Percentiles rank a stretch among this genome's conserved stretches.
Evolutionary conservation across 2,329 filamentous ascomycete species (phyloP).

Genomic region (Pseudocercospora fijiensis): DNA sequence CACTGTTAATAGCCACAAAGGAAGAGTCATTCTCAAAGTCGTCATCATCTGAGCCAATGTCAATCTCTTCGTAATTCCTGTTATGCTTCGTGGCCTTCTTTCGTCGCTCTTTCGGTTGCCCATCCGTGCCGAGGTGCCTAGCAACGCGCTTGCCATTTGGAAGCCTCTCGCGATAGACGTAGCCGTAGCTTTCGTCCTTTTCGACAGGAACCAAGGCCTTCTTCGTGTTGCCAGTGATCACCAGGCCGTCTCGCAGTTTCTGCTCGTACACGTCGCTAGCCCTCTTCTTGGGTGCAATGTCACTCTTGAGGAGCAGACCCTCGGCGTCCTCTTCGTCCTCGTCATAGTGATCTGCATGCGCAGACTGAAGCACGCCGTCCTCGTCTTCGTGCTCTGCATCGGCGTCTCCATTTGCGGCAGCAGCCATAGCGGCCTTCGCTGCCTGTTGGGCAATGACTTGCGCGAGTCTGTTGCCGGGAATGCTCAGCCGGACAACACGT

Average conservation of each 20-base stretch:
- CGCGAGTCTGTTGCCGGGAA: slow-evolving; percentile 41
- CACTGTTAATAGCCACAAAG: slow-evolving; percentile 23
- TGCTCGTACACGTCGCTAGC: slow-evolving; percentile 42
- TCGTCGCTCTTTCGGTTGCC: slow-evolving; percentile 25
- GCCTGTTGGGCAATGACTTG: slow-evolving; percentile 38
- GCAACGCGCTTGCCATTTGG: slow-evolving; percentile 30
- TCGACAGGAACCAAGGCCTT: slow-evolving; percentile 37
- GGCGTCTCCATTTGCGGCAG: slow-evolving; percentile 26
- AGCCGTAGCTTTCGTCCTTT: slow-evolving; percentile 37
- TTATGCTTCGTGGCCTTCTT: slow-evolving; percentile 28
- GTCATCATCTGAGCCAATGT: slow-evolving; percentile 47
- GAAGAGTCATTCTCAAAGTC: slow-evolving; percentile 17
- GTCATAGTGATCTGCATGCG: slow-evolving; percentile 21
- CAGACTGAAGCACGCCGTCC: slow-evolving; percentile 20
- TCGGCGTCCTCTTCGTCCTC: slow-evolving; percentile 23
- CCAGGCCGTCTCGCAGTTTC: slow-evolving; percentile 30
- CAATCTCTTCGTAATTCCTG: slow-evolving; percentile 46
- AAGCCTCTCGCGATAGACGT: slow-evolving; percentile 36
- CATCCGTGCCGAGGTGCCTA: slow-evolving; percentile 17
- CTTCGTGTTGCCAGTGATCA: slow-evolving; percentile 35
- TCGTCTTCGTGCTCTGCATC: slow-evolving; percentile 35
- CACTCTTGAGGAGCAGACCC: slow-evolving; percentile 35
- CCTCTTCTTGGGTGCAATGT: slow-evolving; percentile 36
- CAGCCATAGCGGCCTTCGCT: slow-evolving; percentile 30
- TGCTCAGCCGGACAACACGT: slow-evolving; percentile 44